Evolutionary conservation across 495 filamentous ascomycete species (phyloP).

Genomic region (Cercophora scortea): DNA sequence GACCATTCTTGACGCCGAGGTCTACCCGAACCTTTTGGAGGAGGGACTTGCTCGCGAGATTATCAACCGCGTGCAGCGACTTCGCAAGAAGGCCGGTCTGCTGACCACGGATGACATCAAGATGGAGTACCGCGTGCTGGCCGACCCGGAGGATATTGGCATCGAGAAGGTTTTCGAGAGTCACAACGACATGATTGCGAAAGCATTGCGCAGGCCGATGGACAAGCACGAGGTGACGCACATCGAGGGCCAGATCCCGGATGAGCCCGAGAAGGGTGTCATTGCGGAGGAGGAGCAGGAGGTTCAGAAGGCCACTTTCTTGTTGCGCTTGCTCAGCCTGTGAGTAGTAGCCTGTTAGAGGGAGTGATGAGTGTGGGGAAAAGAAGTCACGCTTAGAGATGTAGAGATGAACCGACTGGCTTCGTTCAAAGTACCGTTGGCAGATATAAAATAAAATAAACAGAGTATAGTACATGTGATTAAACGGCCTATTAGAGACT

Average conservation of each 20-base stretch:
- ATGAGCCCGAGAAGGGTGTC: constrained; percentile 48
- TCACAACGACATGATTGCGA: constrained; percentile 62
- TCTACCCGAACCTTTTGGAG: constrained; percentile 34
- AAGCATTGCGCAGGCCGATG: constrained; percentile 70
- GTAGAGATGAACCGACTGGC: too few species aligned
- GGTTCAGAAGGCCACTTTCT: constrained; percentile 77
- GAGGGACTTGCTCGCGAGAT: constrained; percentile 38
- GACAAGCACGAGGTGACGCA: constrained; percentile 63
- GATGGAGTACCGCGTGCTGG: constrained; percentile 38
- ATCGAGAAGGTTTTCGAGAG: constrained; percentile 65
- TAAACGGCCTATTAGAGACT: neutral
- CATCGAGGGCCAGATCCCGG: constrained; percentile 54
- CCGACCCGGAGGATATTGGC: constrained; percentile 69
- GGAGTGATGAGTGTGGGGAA: too few species aligned
- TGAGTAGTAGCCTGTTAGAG: too few species aligned
- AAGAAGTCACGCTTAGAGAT: too few species aligned
- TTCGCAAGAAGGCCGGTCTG: constrained; percentile 38
- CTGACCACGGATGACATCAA: constrained; percentile 37
- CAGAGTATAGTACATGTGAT: too few species aligned
- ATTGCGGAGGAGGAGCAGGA: constrained; percentile 86
- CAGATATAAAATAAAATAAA: too few species aligned
- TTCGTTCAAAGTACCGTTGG: too few species aligned
- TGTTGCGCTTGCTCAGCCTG: constrained; percentile 73
- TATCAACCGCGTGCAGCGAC: constrained; percentile 38
- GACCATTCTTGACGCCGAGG: constrained; percentile 32